phyloP scores from a whole-genome alignment of 768 basidiomycete genomes.

The Hemileccinum rubropunctum region DNA sequence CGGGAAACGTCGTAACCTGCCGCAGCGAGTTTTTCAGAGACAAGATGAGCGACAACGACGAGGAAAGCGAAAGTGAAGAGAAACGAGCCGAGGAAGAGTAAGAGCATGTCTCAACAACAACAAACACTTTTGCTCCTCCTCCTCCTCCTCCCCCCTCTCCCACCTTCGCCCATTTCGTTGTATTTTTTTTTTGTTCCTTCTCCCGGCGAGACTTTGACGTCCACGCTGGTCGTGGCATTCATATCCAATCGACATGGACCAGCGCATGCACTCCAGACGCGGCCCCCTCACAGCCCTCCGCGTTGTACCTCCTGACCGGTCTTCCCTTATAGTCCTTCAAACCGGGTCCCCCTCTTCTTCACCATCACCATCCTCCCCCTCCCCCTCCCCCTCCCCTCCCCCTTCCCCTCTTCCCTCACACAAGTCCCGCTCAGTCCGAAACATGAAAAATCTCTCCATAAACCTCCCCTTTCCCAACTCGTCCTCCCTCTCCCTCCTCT shows the following conservation, averaged over 20 bases:
- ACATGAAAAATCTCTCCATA: slow-evolving; percentile 77
- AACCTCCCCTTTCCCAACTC: slow-evolving; percentile 61
- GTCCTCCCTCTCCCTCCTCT: slow-evolving; percentile 48
- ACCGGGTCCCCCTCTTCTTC: no score
- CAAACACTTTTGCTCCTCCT: slow-evolving; percentile 5
- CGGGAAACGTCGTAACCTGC: slow-evolving; percentile 57
- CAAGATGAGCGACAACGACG: slow-evolving; percentile 44
- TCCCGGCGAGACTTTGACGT: slow-evolving; percentile 15
- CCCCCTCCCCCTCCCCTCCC: slow-evolving; percentile 52
- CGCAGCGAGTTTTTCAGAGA: slow-evolving; percentile 37
- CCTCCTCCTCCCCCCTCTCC: neutral
- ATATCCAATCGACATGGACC: slow-evolving; percentile 22
- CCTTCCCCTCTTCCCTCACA: slow-evolving; percentile 44
- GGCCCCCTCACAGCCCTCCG: slow-evolving; percentile 42
- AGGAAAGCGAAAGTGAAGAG: slow-evolving; percentile 46
- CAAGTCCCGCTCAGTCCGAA: slow-evolving; percentile 45
- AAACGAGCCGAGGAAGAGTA: slow-evolving; percentile 55
- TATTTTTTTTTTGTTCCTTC: neutral
- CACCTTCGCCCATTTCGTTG: no score
- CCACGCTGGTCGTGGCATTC: slow-evolving; percentile 37
- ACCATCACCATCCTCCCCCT: slow-evolving; percentile 34
- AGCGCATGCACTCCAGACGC: slow-evolving; percentile 3
- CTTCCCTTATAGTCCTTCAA: slow-evolving; percentile 43
- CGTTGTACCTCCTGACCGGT: neutral
- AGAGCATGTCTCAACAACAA: slow-evolving; percentile 33